Conservation (phyloP, 2,329 filamentous ascomycete species). For the Aureobasidium pullulans region DNA sequence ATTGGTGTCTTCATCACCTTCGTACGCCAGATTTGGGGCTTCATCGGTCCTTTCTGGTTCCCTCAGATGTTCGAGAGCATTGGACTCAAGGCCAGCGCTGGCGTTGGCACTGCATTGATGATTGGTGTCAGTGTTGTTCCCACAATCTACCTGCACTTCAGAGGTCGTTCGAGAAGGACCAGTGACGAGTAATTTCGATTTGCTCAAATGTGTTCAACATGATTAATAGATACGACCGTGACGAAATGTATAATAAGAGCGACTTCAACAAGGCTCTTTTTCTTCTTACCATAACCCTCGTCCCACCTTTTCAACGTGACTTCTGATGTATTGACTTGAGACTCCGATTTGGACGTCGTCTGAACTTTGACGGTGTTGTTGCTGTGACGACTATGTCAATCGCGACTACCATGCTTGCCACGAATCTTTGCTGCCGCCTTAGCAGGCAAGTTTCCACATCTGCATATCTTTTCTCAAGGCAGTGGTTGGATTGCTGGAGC, state of each 20-base stretch:
- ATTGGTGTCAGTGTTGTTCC: slow-evolving; percentile 27
- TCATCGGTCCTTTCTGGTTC: slow-evolving; percentile 37
- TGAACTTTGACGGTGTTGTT: too few species aligned
- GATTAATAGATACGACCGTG: slow-evolving; percentile 1
- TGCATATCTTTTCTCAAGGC: too few species aligned
- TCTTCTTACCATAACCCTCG: not conserved
- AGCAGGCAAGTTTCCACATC: too few species aligned
- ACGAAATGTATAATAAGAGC: not conserved
- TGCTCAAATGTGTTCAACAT: not conserved
- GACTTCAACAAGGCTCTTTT: not conserved
- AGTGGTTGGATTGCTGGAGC: too few species aligned
- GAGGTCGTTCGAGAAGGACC: slow-evolving; percentile 14
- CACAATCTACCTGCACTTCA: slow-evolving; percentile 26
- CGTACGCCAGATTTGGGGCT: slow-evolving; percentile 48
- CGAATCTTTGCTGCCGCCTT: too few species aligned
- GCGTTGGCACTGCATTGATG: slow-evolving; percentile 32
- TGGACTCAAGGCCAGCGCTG: slow-evolving; percentile 26
- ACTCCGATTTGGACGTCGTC: too few species aligned
- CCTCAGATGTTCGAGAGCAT: slow-evolving; percentile 33
- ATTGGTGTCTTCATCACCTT: slow-evolving; percentile 54
- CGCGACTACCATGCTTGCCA: too few species aligned
- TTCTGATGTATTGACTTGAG: too few species aligned
- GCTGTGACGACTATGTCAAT: too few species aligned
- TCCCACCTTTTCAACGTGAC: too few species aligned
- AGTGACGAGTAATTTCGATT: not conserved